Evolutionary conservation across 306 rosid species (phyloP).

Genomic region (Malus fusca): DNA sequence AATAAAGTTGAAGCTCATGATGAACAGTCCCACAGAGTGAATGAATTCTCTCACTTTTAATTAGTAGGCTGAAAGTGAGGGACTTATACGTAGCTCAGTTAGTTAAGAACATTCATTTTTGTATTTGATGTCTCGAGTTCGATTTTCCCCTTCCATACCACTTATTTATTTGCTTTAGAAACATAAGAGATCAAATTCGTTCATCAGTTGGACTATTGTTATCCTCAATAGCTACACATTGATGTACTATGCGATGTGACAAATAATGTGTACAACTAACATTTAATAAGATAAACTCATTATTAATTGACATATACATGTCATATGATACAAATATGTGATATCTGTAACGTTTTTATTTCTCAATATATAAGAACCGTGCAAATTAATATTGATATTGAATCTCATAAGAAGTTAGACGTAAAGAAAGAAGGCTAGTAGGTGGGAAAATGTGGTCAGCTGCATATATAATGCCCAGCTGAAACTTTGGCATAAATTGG

Average conservation of each 20-base stretch:
- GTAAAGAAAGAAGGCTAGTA: background rate
- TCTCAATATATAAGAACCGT: background rate
- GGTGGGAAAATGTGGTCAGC: background rate
- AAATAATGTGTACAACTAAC: too few relatives aligned
- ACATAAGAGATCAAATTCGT: too few relatives aligned
- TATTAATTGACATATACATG: too few relatives aligned
- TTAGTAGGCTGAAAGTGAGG: background rate
- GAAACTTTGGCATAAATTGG: slow-evolving; percentile 21
- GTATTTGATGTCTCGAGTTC: background rate
- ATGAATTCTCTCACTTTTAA: background rate
- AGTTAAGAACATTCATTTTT: too few relatives aligned
- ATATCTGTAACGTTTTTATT: background rate
- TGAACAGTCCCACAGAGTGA: background rate
- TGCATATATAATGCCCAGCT: slow-evolving; percentile 33
- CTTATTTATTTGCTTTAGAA: too few relatives aligned
- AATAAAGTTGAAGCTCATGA: background rate
- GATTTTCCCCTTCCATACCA: too few relatives aligned
- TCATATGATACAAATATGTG: too few relatives aligned
- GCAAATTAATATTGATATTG: background rate
- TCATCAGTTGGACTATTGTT: too few relatives aligned
- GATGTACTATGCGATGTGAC: too few relatives aligned
- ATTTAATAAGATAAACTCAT: too few relatives aligned
- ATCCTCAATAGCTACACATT: too few relatives aligned
- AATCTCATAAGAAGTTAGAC: background rate
- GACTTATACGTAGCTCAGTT: fast-evolving